Evolutionary conservation across 2,329 filamentous ascomycete genomes (phyloP), one percentile per base, ranked within the genome.

Genomic region (Boeremia lycopersici): DNA sequence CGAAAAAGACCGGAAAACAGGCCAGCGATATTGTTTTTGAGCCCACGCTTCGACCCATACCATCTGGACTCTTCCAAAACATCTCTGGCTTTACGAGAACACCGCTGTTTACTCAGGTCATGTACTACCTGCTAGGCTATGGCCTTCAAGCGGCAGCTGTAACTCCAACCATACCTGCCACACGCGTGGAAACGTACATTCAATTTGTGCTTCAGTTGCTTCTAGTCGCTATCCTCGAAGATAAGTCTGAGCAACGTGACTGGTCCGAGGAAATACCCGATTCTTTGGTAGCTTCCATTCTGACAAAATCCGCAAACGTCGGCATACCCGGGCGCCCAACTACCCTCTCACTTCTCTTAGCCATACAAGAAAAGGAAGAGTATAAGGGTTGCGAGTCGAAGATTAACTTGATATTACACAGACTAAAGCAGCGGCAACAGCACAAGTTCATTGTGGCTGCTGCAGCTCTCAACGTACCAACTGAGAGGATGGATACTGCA

Each of bases 191-290:
- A 76, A 89, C 91, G 0, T 97, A 96, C 75, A 78, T 98, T 29
- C 93, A 98, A 69, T 89, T 97, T 40, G 88, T 96, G 1, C 78
- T 99, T 29, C 95, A 99, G 73, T 81, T 99, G 10, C 83, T 91
- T 4, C 84, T 98, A 35, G 86, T 97, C 45, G 93, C 93, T 12
- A 87, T 96, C 36, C 79, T 90, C 3, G 95, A 98, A 75, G 95
- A 98, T 67, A 81, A 84, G 65, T 80, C 83, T 12, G 79, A 81
- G 51, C 62, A 68, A 38, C 65, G 72, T 26, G 66, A 67, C n/a
- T 72, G 66, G 67, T 67, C 72, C 61, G 47, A 77, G 81, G 17
- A 76, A 77, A 11, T 74, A 76, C 44, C 78, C 79, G 66, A 64
- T 4, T 96, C 91, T 0, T 96, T 96, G 68, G 83, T 91, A 25